phyloP scores from a whole-genome alignment of 257 asterid species.

The Solanum peruvianum region DNA sequence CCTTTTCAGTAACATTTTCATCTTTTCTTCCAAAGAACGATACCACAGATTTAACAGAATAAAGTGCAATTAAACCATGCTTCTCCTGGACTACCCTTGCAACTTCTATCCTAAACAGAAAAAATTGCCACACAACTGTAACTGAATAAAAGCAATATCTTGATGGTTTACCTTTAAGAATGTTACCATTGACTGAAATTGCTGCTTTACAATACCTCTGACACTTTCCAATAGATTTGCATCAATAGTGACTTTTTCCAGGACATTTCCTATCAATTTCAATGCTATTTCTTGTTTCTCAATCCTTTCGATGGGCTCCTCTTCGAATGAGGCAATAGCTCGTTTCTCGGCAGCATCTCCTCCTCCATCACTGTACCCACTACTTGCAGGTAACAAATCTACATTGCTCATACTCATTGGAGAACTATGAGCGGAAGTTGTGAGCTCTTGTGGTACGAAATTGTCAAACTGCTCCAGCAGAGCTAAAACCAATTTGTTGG shows the following conservation, averaged over 20 bases:
- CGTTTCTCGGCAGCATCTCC: constrained; percentile 26
- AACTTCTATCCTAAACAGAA: neutral
- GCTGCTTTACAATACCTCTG: constrained; percentile 59
- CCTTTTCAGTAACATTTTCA: neutral
- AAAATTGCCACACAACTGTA: neutral
- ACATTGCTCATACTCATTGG: constrained; percentile 55
- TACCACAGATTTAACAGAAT: neutral
- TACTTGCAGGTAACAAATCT: constrained; percentile 32
- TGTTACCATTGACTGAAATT: constrained; percentile 61
- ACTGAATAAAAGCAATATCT: neutral
- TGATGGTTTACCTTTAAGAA: constrained; percentile 58
- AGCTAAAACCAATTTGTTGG: constrained; percentile 41
- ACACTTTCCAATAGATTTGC: constrained; percentile 64
- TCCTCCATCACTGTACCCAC: constrained; percentile 32
- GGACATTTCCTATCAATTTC: constrained; percentile 51
- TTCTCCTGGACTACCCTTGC: neutral
- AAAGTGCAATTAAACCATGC: neutral
- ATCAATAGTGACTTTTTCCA: constrained; percentile 50
- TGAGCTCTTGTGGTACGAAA: constrained; percentile 30
- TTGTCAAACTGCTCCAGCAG: constrained; percentile 66
- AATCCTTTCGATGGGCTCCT: constrained; percentile 64
- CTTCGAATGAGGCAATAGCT: constrained; percentile 41
- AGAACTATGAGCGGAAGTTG: constrained; percentile 27
- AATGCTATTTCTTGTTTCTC: constrained; percentile 71
- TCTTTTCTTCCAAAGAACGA: neutral